Evolutionary conservation across 2,329 filamentous ascomycete species (phyloP), one percentile per base, ranked within the genome.

Genomic region (Colletotrichum navitas): DNA sequence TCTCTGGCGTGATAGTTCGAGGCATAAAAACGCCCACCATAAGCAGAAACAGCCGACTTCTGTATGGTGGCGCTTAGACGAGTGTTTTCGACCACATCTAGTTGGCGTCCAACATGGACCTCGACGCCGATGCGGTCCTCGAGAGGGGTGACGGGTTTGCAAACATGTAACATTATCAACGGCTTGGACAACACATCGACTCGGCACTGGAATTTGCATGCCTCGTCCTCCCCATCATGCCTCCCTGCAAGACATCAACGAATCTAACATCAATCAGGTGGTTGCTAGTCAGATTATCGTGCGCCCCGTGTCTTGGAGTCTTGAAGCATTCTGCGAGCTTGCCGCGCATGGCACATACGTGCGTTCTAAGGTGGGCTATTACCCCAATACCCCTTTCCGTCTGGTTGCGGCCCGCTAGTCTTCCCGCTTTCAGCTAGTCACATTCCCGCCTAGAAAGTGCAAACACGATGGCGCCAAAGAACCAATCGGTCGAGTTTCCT

Each of bases 361-460:
- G 7, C 34, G 12, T 41, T 56, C 14, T 5, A n/a, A 36, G 18
- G 26, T 26, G 32, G 26, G 14, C 16, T 7, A 10, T 32, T 39
- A 36, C 56, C 41, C 59, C 41, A n/a, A 21, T 47, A 34, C 24
- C 49, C 36, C 34, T 54, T 45, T 52, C 18, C 5, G 21, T 45
- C 65, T 43, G 60, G n/a, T 59, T 68, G 60, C 60, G 66, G 66
- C 43, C 66, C 66, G 60, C 60, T 68, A 58, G 66, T 21, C 56
- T 32, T 63, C 39, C 65, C 65, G 65, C 39, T n/a, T 43, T 39
- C 47, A 16, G 29, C 29, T 29, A 29, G 29, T 4, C 29, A 29
- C 29, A 29, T 29, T 29, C 29, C 29, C 29, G 29, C 29, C 29
- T 29, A 29, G 29, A 2, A 29, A 29, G 29, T 29, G 29, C 29